Evolutionary conservation across 1,284 basidiomycete genomes (phyloP).

Genomic region (Phylloporus sp.): DNA sequence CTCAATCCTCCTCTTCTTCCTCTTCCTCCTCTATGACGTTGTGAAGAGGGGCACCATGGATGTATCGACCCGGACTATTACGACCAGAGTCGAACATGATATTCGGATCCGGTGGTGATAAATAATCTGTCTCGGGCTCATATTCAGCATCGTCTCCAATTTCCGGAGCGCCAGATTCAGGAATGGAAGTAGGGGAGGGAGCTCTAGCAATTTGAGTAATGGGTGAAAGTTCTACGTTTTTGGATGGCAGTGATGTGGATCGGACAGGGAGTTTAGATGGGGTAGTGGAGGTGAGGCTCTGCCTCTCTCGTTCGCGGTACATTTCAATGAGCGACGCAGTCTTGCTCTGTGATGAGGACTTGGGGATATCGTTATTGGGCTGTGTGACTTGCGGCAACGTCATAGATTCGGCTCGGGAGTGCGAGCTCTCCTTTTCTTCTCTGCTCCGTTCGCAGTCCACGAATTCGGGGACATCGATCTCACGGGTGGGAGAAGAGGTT

Average conservation of each 20-base stretch:
- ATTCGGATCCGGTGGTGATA: constrained; percentile 35
- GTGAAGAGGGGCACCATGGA: constrained; percentile 86
- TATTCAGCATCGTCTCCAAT: constrained; percentile 20
- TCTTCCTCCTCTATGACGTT: constrained; percentile 85
- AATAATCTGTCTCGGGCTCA: constrained; percentile 22
- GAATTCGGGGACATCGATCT: constrained; percentile 39
- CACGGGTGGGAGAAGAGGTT: constrained; percentile 31
- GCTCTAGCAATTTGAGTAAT: constrained; percentile 1
- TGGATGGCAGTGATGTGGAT: constrained; percentile 22
- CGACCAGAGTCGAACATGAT: constrained; percentile 51
- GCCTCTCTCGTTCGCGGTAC: constrained; percentile 74
- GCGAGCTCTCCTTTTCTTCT: constrained; percentile 36
- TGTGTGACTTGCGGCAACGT: constrained; percentile 31
- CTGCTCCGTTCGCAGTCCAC: constrained; percentile 41
- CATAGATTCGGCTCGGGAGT: constrained; percentile 33
- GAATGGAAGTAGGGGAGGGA: constrained; percentile 22
- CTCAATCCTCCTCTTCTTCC: constrained; percentile 70
- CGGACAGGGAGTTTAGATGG: constrained; percentile 43
- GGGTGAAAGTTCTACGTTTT: constrained; percentile 8
- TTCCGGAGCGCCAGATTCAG: constrained; percentile 22
- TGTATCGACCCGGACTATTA: constrained; percentile 73
- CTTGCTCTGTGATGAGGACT: constrained; percentile 48
- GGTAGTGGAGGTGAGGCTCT: constrained; percentile 25
- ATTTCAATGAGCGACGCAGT: constrained; percentile 79
- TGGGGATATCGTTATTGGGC: constrained; percentile 31